These are phyloP conservation scores for Suillus spraguei DNA, from an alignment of 768 basidiomycete species.

Conservation along the genomic window DNA sequence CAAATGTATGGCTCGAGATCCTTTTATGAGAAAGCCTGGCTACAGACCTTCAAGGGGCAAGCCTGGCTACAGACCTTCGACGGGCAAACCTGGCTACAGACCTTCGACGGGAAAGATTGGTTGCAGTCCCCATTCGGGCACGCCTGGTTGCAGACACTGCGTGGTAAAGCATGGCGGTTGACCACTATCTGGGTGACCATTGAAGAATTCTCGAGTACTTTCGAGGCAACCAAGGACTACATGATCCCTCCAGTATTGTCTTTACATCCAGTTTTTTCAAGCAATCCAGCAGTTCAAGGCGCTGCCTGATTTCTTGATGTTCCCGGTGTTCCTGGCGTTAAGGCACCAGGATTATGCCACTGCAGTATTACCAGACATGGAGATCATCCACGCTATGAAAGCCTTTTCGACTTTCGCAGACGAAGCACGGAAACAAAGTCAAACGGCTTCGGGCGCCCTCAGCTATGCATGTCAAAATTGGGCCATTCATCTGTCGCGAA, in stretches of 20 bases:
- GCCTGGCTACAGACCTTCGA: background rate
- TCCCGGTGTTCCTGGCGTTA: background rate
- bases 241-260: background rate
- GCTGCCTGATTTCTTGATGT: background rate
- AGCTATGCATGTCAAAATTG: background rate
- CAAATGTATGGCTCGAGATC: too few relatives aligned
- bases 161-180: background rate
- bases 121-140: constrained; percentile 1
- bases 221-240: background rate
- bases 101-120: background rate
- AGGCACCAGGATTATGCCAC: background rate
- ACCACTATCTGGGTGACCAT: background rate
- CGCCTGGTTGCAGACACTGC: background rate
- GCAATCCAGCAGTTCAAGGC: background rate
- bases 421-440: background rate
- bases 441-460: background rate
- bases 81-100: background rate
- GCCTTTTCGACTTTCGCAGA: background rate
- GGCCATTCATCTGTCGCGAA: background rate
- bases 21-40: background rate
- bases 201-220: background rate
- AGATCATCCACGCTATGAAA: background rate
- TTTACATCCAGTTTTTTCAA: background rate
- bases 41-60: background rate
- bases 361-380: background rate